Percentiles rank a stretch among this genome's conserved stretches.
These are phyloP conservation scores for Boletus patriciae DNA, from an alignment of 768 basidiomycete species.

Conservation along the genomic window DNA sequence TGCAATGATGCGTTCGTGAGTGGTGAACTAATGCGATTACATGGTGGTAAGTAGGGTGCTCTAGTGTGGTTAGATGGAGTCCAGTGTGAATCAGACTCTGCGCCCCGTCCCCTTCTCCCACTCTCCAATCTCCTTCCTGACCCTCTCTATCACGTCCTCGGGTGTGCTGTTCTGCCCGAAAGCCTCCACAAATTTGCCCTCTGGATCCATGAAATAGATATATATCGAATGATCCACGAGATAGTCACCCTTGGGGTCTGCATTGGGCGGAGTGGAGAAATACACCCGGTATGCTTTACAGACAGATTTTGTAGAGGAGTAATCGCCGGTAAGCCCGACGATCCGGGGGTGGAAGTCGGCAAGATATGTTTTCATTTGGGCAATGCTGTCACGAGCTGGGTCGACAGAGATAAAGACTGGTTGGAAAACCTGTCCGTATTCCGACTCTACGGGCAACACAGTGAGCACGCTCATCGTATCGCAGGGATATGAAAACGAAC, in stretches of 20 bases:
- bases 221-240: conserved; percentile 97
- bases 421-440: conserved; percentile 69
- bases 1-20: conserved; percentile 9
- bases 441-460: conserved; percentile 49
- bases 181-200: conserved; percentile 92
- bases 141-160: conserved; percentile 65
- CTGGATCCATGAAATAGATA: conserved; percentile 97
- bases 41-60: conserved; percentile 9
- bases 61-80: not conserved
- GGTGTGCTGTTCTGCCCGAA: conserved; percentile 82
- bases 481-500: conserved; percentile 41
- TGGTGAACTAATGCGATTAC: conserved; percentile 17
- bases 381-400: conserved; percentile 80
- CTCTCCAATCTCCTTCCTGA: conserved; percentile 49
- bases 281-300: conserved; percentile 98
- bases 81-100: conserved; percentile 24
- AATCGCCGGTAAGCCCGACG: conserved; percentile 86
- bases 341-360: conserved; percentile 91
- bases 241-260: conserved; percentile 89
- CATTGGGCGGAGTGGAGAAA: conserved; percentile 91
- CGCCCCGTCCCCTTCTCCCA: conserved; percentile 41
- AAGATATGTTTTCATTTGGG: conserved; percentile 62
- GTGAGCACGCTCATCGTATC: conserved; percentile 10
- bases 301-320: conserved; percentile 75
- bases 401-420: conserved; percentile 97